A percentile compares a stretch with the other conserved stretches of the same genome.
phyloP scores from a whole-genome alignment of 345 rosid species.

The Abelmoschus esculentus region DNA sequence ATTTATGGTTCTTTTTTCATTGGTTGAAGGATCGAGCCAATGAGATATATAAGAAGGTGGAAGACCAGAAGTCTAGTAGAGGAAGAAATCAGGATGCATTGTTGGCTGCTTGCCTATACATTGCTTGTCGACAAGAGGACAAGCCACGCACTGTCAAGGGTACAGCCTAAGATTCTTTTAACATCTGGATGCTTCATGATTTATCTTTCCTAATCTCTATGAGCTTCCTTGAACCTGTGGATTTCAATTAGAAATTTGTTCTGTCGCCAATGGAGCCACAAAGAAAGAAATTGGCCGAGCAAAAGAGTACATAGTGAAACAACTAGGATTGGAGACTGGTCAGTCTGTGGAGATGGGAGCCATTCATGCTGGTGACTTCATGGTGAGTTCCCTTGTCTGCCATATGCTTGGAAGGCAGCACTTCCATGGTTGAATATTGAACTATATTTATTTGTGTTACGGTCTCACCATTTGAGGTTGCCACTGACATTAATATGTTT shows the following conservation, averaged over 20 bases:
- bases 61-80: constrained; percentile 97
- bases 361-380: constrained; percentile 93
- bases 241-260: constrained; percentile 88
- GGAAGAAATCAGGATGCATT: constrained; percentile 99
- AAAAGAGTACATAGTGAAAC: constrained; percentile 97
- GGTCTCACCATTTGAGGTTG: not conserved
- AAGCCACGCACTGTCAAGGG: constrained; percentile 99
- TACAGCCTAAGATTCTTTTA: constrained; percentile 58
- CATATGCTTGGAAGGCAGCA: constrained; percentile 8
- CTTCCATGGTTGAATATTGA: not conserved
- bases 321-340: constrained; percentile 87
- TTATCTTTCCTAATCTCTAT: constrained; percentile 45
- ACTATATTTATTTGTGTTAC: not conserved
- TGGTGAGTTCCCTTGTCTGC: constrained; percentile 41
- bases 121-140: constrained; percentile 98
- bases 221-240: constrained; percentile 55
- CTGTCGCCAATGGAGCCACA: constrained; percentile 97
- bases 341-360: constrained; percentile 95
- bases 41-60: constrained; percentile 91
- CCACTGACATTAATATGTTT: constrained; percentile 9
- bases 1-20: constrained; percentile 9
- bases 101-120: constrained; percentile 96
- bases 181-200: constrained; percentile 51
- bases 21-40: constrained; percentile 84
- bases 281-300: constrained; percentile 99